These are phyloP conservation scores for Podila minutissima DNA, from an alignment of 192 early-diverging fungal genomes.

Conservation along the genomic window DNA sequence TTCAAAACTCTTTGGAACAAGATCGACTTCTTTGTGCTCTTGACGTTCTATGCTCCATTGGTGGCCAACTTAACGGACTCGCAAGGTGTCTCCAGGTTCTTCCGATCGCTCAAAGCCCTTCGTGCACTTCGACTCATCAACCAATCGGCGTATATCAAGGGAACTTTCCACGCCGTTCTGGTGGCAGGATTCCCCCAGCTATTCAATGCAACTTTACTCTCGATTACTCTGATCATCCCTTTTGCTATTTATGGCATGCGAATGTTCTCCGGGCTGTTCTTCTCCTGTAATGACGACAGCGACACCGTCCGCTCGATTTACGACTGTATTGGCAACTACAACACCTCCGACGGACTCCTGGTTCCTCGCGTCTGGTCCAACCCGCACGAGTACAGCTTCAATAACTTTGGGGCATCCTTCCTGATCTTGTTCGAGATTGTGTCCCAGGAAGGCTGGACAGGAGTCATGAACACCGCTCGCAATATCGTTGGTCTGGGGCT, in stretches of 20 bases:
- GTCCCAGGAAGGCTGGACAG: slow-evolving; percentile 68
- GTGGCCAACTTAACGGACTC: slow-evolving; percentile 48
- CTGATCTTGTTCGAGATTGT: slow-evolving; percentile 68
- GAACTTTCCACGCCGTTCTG: slow-evolving; percentile 64
- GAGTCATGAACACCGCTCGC: slow-evolving; percentile 60
- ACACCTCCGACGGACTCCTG: slow-evolving; percentile 24
- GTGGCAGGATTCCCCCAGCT: slow-evolving; percentile 67
- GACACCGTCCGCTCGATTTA: slow-evolving; percentile 9
- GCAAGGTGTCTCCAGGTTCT: slow-evolving; percentile 54
- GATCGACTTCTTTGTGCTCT: slow-evolving; percentile 68
- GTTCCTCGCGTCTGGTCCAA: slow-evolving; percentile 68
- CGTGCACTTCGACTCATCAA: slow-evolving; percentile 68
- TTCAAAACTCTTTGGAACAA: slow-evolving; percentile 65
- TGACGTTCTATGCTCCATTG: slow-evolving; percentile 61
- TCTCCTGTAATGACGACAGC: slow-evolving; percentile 58
- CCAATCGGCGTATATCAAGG: slow-evolving; percentile 58
- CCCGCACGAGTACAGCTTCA: slow-evolving; percentile 68
- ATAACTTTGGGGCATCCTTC: slow-evolving; percentile 61
- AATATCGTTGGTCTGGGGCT: slow-evolving; percentile 52
- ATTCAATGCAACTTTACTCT: slow-evolving; percentile 59
- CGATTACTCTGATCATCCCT: slow-evolving; percentile 61
- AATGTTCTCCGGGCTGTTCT: slow-evolving; percentile 63
- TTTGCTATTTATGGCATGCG: slow-evolving; percentile 68
- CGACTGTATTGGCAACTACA: slow-evolving; percentile 50
- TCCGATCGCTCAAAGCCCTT: slow-evolving; percentile 67